phyloP scores from a whole-genome alignment of 768 basidiomycete genomes.

The Sarcodon aspratus region DNA sequence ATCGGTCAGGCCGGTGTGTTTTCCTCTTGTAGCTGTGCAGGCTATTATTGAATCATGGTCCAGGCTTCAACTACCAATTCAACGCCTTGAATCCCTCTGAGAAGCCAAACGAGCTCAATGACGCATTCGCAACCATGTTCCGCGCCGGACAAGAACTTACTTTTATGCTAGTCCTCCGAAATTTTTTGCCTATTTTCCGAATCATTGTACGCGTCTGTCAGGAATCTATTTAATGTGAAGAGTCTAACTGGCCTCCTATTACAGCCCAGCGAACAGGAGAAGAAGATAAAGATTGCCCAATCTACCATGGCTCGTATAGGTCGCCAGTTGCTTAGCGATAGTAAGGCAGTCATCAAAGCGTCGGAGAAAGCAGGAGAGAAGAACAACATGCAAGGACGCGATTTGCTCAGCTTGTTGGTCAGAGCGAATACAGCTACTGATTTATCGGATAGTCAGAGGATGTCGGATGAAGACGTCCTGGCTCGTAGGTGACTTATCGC shows the following conservation, averaged over 20 bases:
- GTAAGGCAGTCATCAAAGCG: background rate
- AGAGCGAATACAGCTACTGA: conserved; percentile 15
- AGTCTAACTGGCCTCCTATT: too few species aligned
- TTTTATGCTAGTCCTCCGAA: background rate
- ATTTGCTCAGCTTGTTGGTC: conserved; percentile 17
- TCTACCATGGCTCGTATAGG: background rate
- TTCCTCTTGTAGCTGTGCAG: background rate
- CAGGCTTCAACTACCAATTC: conserved; percentile 16
- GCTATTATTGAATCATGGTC: background rate
- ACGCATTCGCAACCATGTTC: conserved; percentile 9
- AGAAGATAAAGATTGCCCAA: background rate
- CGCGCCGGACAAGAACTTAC: background rate
- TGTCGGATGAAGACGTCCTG: conserved; percentile 22
- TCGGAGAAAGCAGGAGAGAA: background rate
- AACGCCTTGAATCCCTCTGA: conserved; percentile 9
- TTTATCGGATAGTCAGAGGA: conserved; percentile 13
- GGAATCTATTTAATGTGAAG: too few species aligned
- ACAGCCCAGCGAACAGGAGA: background rate
- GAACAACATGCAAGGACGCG: conserved; percentile 2
- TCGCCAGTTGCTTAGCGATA: background rate
- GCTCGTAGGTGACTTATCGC: conserved; percentile 11
- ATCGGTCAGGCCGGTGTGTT: conserved; percentile 9
- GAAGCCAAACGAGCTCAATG: conserved; percentile 11
- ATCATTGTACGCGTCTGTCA: background rate
- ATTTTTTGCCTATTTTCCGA: background rate